Evolutionary conservation across 2,329 filamentous ascomycete species (phyloP).

Genomic region (Lomentospora prolificans): DNA sequence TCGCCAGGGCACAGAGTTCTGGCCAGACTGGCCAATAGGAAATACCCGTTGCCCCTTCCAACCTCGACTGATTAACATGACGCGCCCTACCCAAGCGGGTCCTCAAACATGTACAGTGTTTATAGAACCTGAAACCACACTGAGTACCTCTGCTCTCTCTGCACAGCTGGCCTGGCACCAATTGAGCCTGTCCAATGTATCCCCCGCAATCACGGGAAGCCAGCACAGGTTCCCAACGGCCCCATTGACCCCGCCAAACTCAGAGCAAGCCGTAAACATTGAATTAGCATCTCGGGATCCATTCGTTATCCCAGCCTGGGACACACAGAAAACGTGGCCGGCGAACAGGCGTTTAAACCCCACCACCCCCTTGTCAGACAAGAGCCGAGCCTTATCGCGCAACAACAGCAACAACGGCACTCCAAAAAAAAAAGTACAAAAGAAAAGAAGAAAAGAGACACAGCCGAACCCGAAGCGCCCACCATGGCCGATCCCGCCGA

Average conservation of each 20-base stretch:
- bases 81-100: neutral
- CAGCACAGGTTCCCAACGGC: too few species aligned
- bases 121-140: neutral
- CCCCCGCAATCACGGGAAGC: neutral
- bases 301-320: neutral
- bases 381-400: neutral
- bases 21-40: conserved; percentile 3
- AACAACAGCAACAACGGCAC: too few species aligned
- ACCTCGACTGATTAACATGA: too few species aligned
- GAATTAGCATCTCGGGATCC: neutral
- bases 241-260: neutral
- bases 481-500: conserved; percentile 35
- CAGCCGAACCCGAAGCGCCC: neutral
- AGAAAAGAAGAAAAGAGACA: too few species aligned
- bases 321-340: conserved; percentile 8
- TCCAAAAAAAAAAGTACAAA: too few species aligned
- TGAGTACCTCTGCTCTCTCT: neutral
- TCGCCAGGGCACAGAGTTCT: neutral
- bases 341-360: neutral
- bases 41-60: neutral
- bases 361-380: neutral
- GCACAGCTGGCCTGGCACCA: neutral
- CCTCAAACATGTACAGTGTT: neutral
- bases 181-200: neutral
- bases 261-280: neutral